Evolutionary conservation across 2,329 filamentous ascomycete genomes (phyloP), one percentile per base, ranked within the genome.

Genomic region (Ophiostoma sp.): DNA sequence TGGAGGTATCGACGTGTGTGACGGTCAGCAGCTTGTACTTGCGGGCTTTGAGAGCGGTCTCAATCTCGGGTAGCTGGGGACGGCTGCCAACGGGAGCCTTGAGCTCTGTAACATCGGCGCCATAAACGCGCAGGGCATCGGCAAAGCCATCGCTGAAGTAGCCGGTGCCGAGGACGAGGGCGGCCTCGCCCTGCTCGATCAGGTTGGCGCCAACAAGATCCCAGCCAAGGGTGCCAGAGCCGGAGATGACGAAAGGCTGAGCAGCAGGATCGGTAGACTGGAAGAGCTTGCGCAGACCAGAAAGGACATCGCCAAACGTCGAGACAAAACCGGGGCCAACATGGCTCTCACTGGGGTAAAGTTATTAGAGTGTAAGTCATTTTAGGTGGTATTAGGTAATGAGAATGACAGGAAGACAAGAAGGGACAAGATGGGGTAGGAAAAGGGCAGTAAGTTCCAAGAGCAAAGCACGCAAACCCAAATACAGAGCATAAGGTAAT

Each of bases 91-190:
- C 92, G 66, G 93, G 88, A 1, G 93, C 93, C 79, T 92, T 94
- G 75, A 99, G 83, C 81, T 97, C 92, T 72, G 93, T 97, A 31
- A 93, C 90, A 75, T 93, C 91, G 76, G 90, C 93, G 73, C 95
- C 94, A 78, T 99, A 99, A 52, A 92, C 92, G 78, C 90, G 86
- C 78, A 99, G 87, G 82, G 94, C 97, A 81, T 96, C 90, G 74
- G 92, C 92, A 78, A 99, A 97, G 71, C 90, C 93, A 79, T 98
- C 94, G 75, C 91, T 94, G 78, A 99, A 99, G 86, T 99, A 99
- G 74, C 95, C 95, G 60, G 93, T 96, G 83, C 96, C 94, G 23
- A 99, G 87, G 69, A 99, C 94, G 57, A 99, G 86, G 33, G 91
- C 95, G 71, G 97, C 87, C 77, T 99, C 95, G 72, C 92, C 94